phyloP scores from a whole-genome alignment of 192 early-diverging fungal species.

The Umbelopsis sp. region DNA sequence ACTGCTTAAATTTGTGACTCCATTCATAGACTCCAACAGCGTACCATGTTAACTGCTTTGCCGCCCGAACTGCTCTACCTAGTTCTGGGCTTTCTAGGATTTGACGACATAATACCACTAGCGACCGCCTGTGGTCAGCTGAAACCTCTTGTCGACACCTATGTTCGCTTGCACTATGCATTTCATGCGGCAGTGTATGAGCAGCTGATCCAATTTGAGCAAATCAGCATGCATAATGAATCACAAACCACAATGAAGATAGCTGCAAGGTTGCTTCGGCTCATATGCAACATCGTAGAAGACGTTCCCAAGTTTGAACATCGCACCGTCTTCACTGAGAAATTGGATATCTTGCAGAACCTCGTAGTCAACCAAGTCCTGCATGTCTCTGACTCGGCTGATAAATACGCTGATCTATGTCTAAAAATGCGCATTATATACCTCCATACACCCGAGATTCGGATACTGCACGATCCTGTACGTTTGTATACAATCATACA shows the following conservation, averaged over 20 bases:
- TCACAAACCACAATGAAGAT: not conserved
- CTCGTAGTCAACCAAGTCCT: conserved; percentile 24
- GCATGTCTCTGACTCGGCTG: conserved; percentile 20
- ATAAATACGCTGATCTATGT: conserved; percentile 37
- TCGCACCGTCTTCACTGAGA: conserved; percentile 28
- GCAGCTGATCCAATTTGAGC: not conserved
- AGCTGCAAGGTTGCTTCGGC: conserved; percentile 17
- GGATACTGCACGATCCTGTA: conserved; percentile 42
- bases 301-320: conserved; percentile 22
- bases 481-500: not conserved
- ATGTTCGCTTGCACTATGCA: not conserved
- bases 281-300: conserved; percentile 29
- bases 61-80: conserved; percentile 12
- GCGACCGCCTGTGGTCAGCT: not conserved
- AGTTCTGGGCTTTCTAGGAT: not conserved
- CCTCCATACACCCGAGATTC: conserved; percentile 37
- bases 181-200: not conserved
- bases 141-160: not conserved
- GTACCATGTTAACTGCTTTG: conserved; percentile 14
- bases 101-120: not conserved
- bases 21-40: too few species aligned
- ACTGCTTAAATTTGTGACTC: too few species aligned
- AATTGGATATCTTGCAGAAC: conserved; percentile 34
- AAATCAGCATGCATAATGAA: not conserved
- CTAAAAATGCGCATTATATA: conserved; percentile 34